Base-by-base conservation (phyloP, 208 protist species). In the Trypanosoma conorhini region DNA sequence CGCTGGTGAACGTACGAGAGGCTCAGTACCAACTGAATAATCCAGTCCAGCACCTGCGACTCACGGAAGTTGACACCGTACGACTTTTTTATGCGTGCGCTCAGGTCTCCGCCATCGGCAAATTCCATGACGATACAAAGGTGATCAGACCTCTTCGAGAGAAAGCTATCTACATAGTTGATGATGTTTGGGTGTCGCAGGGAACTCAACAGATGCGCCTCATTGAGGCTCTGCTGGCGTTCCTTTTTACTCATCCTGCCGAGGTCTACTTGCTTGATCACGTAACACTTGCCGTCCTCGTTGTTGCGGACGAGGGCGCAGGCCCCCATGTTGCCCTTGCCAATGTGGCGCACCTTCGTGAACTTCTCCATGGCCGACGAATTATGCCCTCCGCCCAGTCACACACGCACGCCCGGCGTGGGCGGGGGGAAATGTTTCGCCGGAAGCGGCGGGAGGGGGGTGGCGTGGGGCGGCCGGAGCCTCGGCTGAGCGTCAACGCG, bases 101-200 rank as follows among this genome's bases (percentile, higher is more conserved):
- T 81, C 15, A 98, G 65, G 64, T 98, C 94, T 13, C 94, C 94
- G 46, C 89, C 88, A 58, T 98, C 94, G 17, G 91, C 89, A 73
- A 84, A 97, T 77, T 97, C 92, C 94, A 98, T 98, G 12, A 97
- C 90, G 63, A 98, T 98, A 79, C 94, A 97, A 59, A 97, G 67
- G 67, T 96, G 82, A 66, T 96, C 88, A 2, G 89, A 96, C 66
- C 82, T 90, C 30, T 80, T 74, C 1, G 91, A 87, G n/a, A 97
- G 81, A 79, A 97, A 98, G 72, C 90, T 94, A 77, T 96, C 91
- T 13, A 95, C 83, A 76, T 98, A 98, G 50, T 95, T 86, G 69
- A 98, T 96, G 74, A 98, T 94, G 72, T 98, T 98, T 2, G 96
- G 96, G 69, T 98, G 96, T 8, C 82, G 82, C n/a, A 98, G 74